These are phyloP conservation scores for Byssothecium circinans DNA, from an alignment of 2,329 filamentous ascomycete species.

Conservation along the genomic window DNA sequence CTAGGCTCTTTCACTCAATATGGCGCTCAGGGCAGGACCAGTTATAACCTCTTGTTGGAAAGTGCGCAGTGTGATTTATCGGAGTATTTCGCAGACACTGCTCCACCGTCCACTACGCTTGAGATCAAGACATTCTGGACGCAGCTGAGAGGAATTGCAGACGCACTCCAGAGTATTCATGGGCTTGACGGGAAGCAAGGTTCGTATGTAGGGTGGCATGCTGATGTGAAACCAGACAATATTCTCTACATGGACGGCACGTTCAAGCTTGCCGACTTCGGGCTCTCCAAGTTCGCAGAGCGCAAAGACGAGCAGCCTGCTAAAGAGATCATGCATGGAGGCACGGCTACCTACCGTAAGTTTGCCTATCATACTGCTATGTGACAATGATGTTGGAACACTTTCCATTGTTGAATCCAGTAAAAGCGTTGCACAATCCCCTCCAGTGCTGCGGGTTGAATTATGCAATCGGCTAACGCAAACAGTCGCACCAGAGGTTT, in stretches of 20 bases:
- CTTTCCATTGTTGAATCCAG: neutral
- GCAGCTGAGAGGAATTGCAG: constrained; percentile 24
- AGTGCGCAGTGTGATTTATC: constrained; percentile 36
- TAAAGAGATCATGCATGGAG: constrained; percentile 18
- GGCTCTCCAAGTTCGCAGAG: constrained; percentile 34
- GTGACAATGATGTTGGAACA: neutral
- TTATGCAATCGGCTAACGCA: neutral
- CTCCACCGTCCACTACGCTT: constrained; percentile 14
- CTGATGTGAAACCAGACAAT: constrained; percentile 49
- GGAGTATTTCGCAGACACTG: constrained; percentile 28
- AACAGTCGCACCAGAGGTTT: constrained; percentile 1
- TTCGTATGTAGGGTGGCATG: constrained; percentile 38
- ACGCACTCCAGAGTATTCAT: constrained; percentile 27
- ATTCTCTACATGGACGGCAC: constrained; percentile 38
- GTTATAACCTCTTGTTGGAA: constrained; percentile 39
- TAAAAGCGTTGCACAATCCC: neutral
- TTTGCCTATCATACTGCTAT: neutral
- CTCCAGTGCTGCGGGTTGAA: neutral
- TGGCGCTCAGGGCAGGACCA: constrained; percentile 1
- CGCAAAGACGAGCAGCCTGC: constrained; percentile 1
- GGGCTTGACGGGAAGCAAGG: constrained; percentile 4
- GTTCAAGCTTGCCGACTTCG: constrained; percentile 46
- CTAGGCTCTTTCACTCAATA: constrained; percentile 6
- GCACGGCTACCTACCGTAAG: constrained; percentile 41
- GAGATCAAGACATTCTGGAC: constrained; percentile 36